These are phyloP conservation scores for Daedaleopsis sinensis DNA, from an alignment of 768 basidiomycete species.

Conservation along the genomic window DNA sequence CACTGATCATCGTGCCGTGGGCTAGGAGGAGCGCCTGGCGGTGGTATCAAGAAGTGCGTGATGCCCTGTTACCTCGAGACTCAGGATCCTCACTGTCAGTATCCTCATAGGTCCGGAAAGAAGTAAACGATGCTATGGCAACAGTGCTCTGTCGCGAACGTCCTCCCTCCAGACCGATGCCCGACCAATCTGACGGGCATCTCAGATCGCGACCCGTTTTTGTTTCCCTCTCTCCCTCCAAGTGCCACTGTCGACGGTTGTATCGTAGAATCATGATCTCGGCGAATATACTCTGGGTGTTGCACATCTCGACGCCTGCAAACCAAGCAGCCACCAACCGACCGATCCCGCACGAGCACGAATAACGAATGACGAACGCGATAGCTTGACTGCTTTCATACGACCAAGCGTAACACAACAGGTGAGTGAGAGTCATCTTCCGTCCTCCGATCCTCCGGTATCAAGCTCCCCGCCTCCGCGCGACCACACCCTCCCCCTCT, in stretches of 20 bases:
- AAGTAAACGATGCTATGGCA: constrained; percentile 44
- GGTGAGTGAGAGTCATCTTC: not conserved
- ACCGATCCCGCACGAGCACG: not conserved
- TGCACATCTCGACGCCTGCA: not conserved
- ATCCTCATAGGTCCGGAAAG: constrained; percentile 62
- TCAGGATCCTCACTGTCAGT: constrained; percentile 6
- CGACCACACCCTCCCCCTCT: not conserved
- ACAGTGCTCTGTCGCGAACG: no score
- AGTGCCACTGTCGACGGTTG: not conserved
- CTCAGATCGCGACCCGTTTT: no score
- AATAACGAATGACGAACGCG: not conserved
- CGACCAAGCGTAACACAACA: constrained; percentile 3
- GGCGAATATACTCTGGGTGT: constrained; percentile 4
- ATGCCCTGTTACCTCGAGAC: not conserved
- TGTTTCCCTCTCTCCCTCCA: no score
- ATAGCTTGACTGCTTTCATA: constrained; percentile 6
- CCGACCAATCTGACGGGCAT: no score
- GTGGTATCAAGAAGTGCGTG: constrained; percentile 83
- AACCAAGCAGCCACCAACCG: no score
- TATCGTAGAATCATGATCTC: constrained; percentile 7
- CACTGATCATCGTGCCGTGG: constrained; percentile 6
- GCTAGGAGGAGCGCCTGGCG: constrained; percentile 68
- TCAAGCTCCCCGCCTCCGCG: not conserved
- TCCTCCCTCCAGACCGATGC: no score
- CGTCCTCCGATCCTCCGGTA: not conserved